A percentile compares a stretch with the other conserved stretches of the same genome.
These are phyloP conservation scores for Populus deltoides DNA, from an alignment of 345 rosid species.

Conservation along the genomic window DNA sequence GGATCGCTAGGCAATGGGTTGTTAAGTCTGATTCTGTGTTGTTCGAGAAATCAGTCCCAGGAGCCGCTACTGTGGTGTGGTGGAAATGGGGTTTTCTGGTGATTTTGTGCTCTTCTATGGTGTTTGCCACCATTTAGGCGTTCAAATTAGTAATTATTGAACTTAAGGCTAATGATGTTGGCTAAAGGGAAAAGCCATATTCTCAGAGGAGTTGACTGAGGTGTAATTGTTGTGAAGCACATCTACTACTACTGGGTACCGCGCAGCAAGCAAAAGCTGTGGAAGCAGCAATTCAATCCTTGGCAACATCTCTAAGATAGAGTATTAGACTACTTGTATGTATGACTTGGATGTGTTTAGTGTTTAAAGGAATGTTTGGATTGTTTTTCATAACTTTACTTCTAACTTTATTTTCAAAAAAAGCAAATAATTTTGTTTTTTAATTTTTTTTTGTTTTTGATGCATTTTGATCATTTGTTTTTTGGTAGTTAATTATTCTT, in stretches of 20 bases:
- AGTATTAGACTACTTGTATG: not conserved
- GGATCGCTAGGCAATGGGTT: not conserved
- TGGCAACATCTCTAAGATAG: not conserved
- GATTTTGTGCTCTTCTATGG: not conserved
- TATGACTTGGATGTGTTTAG: not conserved
- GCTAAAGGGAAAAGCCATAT: too few species aligned
- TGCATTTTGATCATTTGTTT: too few species aligned
- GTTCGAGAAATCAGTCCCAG: not conserved
- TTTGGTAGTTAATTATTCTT: too few species aligned
- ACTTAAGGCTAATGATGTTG: too few species aligned
- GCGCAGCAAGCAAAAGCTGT: too few species aligned
- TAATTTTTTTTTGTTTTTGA: too few species aligned
- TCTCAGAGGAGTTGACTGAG: not conserved
- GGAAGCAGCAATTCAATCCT: slow-evolving; percentile 3
- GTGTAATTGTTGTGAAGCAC: not conserved
- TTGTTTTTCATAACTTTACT: too few species aligned
- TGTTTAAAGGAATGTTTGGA: too few species aligned
- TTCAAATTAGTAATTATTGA: not conserved
- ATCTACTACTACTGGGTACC: not conserved
- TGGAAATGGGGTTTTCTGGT: not conserved
- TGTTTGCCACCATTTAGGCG: not conserved
- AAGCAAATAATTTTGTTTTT: too few species aligned
- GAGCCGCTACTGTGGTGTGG: not conserved
- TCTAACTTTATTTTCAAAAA: too few species aligned
- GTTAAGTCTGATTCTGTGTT: not conserved